Evolutionary conservation across 768 basidiomycete genomes (phyloP).

Genomic region (Rhizopogon roseolus): DNA sequence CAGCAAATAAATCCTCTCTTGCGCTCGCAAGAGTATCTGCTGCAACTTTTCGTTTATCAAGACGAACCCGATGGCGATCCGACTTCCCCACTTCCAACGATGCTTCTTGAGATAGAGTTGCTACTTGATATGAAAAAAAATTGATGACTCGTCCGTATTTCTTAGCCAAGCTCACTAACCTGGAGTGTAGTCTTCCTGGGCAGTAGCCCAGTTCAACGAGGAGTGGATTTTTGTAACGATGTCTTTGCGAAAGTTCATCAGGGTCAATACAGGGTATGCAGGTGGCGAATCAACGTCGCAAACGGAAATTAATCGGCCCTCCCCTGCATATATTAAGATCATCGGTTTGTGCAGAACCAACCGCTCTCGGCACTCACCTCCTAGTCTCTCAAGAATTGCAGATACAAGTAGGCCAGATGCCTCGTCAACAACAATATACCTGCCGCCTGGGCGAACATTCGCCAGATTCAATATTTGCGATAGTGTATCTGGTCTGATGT

Average conservation of each 20-base stretch:
- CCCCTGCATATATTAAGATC: conserved; percentile 39
- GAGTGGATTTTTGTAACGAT: conserved; percentile 48
- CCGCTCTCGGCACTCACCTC: conserved; percentile 44
- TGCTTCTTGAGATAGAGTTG: neutral
- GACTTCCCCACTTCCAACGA: conserved; percentile 27
- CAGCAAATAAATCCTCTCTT: conserved; percentile 78
- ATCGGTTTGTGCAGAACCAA: neutral
- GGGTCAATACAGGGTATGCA: conserved; percentile 73
- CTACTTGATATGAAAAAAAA: neutral
- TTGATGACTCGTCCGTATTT: neutral
- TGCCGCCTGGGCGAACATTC: conserved; percentile 82
- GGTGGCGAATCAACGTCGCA: conserved; percentile 92
- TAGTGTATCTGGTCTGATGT: conserved; percentile 82
- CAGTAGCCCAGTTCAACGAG: conserved; percentile 88
- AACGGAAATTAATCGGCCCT: conserved; percentile 78
- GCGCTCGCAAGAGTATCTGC: conserved; percentile 54
- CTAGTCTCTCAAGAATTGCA: conserved; percentile 81
- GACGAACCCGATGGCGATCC: conserved; percentile 63
- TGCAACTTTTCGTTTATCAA: conserved; percentile 75
- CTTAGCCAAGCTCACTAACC: conserved; percentile 32
- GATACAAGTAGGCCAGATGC: conserved; percentile 85
- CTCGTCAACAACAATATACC: conserved; percentile 88
- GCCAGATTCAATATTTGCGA: conserved; percentile 84
- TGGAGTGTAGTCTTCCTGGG: conserved; percentile 70
- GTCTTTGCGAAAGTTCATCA: conserved; percentile 81